These are phyloP conservation scores for Scheffersomyces segobiensis DNA, from an alignment of 1,139 yeast genomes.

Conservation along the genomic window DNA sequence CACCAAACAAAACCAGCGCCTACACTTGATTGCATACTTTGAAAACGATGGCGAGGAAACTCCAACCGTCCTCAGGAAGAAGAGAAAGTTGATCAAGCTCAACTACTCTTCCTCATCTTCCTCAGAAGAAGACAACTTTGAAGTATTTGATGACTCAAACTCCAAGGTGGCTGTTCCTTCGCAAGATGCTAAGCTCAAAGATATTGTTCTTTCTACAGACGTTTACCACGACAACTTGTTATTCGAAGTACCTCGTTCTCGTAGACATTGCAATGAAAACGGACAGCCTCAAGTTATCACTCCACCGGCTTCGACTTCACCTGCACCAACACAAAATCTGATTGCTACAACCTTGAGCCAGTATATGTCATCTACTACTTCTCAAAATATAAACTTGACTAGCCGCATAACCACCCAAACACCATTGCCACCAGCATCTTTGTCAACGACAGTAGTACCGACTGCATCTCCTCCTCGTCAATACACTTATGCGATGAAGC, in stretches of 20 bases:
- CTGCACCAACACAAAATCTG: background rate
- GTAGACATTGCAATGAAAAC: background rate
- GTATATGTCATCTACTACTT: background rate
- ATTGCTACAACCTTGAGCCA: background rate
- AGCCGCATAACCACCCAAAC: background rate
- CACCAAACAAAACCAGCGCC: slow-evolving; percentile 48
- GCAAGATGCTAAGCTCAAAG: slow-evolving; percentile 18
- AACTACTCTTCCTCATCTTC: background rate
- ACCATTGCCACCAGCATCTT: background rate
- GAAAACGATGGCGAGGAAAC: background rate
- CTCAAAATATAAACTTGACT: background rate
- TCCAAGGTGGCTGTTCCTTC: slow-evolving; percentile 12
- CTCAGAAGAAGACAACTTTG: background rate
- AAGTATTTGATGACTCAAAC: background rate
- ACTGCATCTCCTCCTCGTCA: background rate
- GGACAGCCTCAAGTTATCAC: background rate
- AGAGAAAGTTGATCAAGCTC: background rate
- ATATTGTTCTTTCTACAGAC: slow-evolving; percentile 17
- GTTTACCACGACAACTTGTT: slow-evolving; percentile 23
- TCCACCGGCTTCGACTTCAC: slow-evolving; percentile 1
- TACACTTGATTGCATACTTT: slow-evolving; percentile 57
- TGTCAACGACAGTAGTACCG: background rate
- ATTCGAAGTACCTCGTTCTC: background rate
- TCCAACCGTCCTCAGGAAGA: background rate
- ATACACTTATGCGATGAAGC: background rate